A percentile compares a stretch with the other conserved stretches of the same genome.
Conservation (phyloP, 2,329 filamentous ascomycete species). For the Monilinia fructicola region DNA sequence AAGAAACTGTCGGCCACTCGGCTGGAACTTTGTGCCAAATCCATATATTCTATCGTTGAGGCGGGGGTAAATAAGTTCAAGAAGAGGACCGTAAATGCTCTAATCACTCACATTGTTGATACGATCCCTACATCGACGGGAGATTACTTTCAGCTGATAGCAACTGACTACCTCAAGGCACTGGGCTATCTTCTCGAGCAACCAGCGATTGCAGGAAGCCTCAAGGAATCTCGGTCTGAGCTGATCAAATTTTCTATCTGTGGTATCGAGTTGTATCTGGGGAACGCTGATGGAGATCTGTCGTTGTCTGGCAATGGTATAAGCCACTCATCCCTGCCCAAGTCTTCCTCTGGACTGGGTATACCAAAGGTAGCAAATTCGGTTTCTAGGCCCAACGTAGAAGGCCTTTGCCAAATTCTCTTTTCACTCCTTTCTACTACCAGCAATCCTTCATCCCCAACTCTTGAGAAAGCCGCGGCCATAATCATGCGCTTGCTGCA, state of each 20-base stretch:
- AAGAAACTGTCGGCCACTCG: constrained; percentile 37
- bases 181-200: constrained; percentile 69
- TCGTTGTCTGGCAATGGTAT: constrained; percentile 32
- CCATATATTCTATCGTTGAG: constrained; percentile 69
- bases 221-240: constrained; percentile 52
- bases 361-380: constrained; percentile 33
- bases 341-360: constrained; percentile 23
- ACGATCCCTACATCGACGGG: constrained; percentile 63
- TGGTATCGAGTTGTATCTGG: constrained; percentile 55
- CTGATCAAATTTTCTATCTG: constrained; percentile 58
- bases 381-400: constrained; percentile 43
- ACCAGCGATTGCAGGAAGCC: constrained; percentile 75
- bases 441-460: constrained; percentile 64
- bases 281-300: constrained; percentile 27
- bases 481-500: constrained; percentile 61
- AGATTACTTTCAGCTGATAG: constrained; percentile 65
- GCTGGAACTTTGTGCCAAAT: constrained; percentile 67
- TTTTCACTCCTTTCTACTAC: constrained; percentile 61
- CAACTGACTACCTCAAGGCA: constrained; percentile 75
- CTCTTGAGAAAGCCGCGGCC: constrained; percentile 55
- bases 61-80: constrained; percentile 67
- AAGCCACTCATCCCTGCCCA: constrained; percentile 29
- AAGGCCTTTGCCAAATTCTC: constrained; percentile 65
- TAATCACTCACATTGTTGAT: constrained; percentile 81
- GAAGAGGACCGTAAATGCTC: constrained; percentile 72